phyloP scores from a whole-genome alignment of 164 flowering plant species.

The Magnolia officinalis region DNA sequence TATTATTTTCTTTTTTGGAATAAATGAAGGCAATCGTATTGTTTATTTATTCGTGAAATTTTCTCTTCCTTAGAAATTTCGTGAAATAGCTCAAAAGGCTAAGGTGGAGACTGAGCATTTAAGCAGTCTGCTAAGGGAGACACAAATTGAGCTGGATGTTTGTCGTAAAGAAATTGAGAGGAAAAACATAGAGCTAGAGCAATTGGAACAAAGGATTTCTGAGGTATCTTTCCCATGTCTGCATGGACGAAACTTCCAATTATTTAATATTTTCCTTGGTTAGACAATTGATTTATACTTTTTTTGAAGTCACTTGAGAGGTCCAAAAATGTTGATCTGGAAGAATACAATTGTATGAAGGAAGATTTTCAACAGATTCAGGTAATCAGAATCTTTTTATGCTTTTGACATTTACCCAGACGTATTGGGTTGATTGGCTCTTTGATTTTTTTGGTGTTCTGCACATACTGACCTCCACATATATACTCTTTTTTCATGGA shows the following conservation, averaged over 20 bases:
- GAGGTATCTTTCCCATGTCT: slow-evolving; percentile 42
- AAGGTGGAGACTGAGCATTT: slow-evolving; percentile 42
- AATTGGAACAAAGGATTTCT: slow-evolving; percentile 44
- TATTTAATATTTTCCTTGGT: not conserved
- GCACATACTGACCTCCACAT: too few relatives aligned
- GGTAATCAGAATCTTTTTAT: slow-evolving; percentile 26
- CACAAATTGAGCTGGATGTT: slow-evolving; percentile 51
- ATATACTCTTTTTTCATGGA: too few relatives aligned
- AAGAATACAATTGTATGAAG: slow-evolving; percentile 63
- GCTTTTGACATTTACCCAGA: not conserved
- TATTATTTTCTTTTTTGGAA: not conserved
- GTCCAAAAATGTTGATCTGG: slow-evolving; percentile 51
- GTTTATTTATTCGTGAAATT: not conserved
- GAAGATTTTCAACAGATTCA: slow-evolving; percentile 46
- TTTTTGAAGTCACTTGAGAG: slow-evolving; percentile 50
- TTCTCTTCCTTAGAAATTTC: slow-evolving; percentile 53
- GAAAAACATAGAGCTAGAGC: slow-evolving; percentile 41
- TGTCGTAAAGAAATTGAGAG: slow-evolving; percentile 51
- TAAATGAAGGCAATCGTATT: not conserved
- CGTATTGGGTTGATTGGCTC: too few relatives aligned
- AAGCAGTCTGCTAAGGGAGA: slow-evolving; percentile 42
- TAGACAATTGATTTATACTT: slow-evolving; percentile 11
- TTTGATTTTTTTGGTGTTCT: too few relatives aligned
- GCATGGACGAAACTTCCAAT: not conserved
- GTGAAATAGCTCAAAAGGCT: slow-evolving; percentile 53